phyloP scores from a whole-genome alignment of 2,329 filamentous ascomycete species.

The Plenodomus biglobosus region DNA sequence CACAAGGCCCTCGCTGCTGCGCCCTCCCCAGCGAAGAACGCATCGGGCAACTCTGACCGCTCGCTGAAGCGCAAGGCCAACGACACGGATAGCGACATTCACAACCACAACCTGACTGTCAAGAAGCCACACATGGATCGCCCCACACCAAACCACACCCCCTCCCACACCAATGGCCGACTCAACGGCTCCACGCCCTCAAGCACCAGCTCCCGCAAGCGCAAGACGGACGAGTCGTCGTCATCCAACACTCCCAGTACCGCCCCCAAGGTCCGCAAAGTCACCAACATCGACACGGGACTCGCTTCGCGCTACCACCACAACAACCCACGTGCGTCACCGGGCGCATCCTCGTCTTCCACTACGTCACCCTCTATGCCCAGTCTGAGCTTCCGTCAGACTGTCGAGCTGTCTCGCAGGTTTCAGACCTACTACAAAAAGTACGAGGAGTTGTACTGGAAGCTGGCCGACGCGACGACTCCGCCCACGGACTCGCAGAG shows the following conservation, averaged over 20 bases:
- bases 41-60: conserved; percentile 36
- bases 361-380: conserved; percentile 38
- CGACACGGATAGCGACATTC: conserved; percentile 41
- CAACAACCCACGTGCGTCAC: conserved; percentile 36
- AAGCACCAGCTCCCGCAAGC: conserved; percentile 45
- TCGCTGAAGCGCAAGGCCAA: conserved; percentile 47
- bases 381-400: conserved; percentile 48
- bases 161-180: conserved; percentile 33
- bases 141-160: conserved; percentile 31
- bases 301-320: conserved; percentile 41
- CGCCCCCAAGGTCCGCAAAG: conserved; percentile 36
- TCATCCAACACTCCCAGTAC: conserved; percentile 32
- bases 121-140: conserved; percentile 40
- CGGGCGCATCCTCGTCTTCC: conserved; percentile 37
- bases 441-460: conserved; percentile 59
- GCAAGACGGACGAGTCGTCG: conserved; percentile 48
- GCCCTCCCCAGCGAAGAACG: conserved; percentile 38
- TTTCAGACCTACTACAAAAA: conserved; percentile 62
- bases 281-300: conserved; percentile 39
- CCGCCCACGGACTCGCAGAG: conserved; percentile 54
- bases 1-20: conserved; percentile 42
- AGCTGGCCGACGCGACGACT: conserved; percentile 44
- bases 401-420: conserved; percentile 49
- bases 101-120: conserved; percentile 37
- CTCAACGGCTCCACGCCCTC: conserved; percentile 34